phyloP scores from a whole-genome alignment of 495 filamentous ascomycete species.

The Lophium mytilinum region DNA sequence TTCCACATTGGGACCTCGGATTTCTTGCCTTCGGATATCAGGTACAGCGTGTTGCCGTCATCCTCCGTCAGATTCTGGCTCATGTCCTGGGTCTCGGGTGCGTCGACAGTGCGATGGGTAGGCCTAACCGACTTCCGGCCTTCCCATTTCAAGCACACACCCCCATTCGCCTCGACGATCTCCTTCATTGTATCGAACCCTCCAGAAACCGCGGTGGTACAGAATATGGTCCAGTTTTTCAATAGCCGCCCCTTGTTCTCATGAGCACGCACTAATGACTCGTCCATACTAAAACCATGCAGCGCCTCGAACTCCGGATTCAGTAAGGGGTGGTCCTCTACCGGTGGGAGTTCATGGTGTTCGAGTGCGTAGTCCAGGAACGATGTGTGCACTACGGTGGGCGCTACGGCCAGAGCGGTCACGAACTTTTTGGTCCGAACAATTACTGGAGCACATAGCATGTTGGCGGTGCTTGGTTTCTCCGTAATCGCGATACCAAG shows the following conservation, averaged over 20 bases:
- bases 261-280: slow-evolving; percentile 59
- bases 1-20: slow-evolving; percentile 71
- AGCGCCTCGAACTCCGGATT: slow-evolving; percentile 64
- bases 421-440: slow-evolving; percentile 92
- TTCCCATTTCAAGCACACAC: slow-evolving; percentile 68
- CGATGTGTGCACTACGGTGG: slow-evolving; percentile 62
- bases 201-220: slow-evolving; percentile 65
- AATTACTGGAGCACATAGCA: slow-evolving; percentile 79
- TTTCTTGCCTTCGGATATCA: slow-evolving; percentile 26
- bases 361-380: slow-evolving; percentile 70
- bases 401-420: slow-evolving; percentile 68
- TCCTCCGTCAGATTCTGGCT: slow-evolving; percentile 42
- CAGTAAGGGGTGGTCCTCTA: slow-evolving; percentile 54
- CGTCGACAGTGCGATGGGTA: slow-evolving; percentile 21
- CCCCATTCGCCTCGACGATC: slow-evolving; percentile 85
- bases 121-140: slow-evolving; percentile 52
- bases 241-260: slow-evolving; percentile 69
- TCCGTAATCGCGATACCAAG: slow-evolving; percentile 74
- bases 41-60: slow-evolving; percentile 39
- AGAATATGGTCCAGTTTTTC: slow-evolving; percentile 64
- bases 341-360: slow-evolving; percentile 49
- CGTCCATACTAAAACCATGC: slow-evolving; percentile 57
- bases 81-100: slow-evolving; percentile 43
- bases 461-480: slow-evolving; percentile 65
- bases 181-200: slow-evolving; percentile 74